Evolutionary conservation across 306 rosid species (phyloP), one percentile per base, ranked within the genome.

Genomic region (Fagus crenata): DNA sequence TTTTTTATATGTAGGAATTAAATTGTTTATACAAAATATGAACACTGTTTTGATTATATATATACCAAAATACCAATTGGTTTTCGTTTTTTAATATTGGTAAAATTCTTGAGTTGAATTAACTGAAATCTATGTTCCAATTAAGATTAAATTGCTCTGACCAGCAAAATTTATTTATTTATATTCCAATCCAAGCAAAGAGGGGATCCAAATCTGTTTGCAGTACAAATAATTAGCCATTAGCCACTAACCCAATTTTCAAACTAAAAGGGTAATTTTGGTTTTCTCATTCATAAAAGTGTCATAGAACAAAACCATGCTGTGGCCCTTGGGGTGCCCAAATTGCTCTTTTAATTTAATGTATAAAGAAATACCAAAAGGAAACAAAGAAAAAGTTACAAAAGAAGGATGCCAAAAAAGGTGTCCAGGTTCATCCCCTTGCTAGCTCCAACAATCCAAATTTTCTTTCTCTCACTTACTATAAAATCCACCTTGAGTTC

Each of bases 341-440:
- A 61, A 33, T 61, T 32, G 41, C 2, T 61, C 5, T 36, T 22
- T n/a, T 36, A 14, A 36, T 2, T 18, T 18, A 55, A 17, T 64
- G 4, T 1, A 1, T 6, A 18, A 55, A 18, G 9, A 35, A 35
- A 61, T 12, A 12, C 6, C 17, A 13, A 61, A 61, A 49, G 18
- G 15, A 6, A 31, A 51, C 7, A 8, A 13, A 31, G 33, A 60
- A 0, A 43, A 2, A 8, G 0, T 11, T 8, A 0, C 0, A 75
- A 67, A 15, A 4, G 9, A 3, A 39, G 7, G 13, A 11, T 9
- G 2, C 0, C 6, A 72, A 31, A 40, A 77, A 40, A 22, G 11
- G 53, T 43, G 89, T 87, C 87, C 40, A 87, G 89, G 75, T 87
- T 81, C 89, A 78, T 85, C 83, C 84, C 53, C 82, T 17, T 3